phyloP scores from a whole-genome alignment of 805 yeast genomes.

The Hanseniaspora osmophila region DNA sequence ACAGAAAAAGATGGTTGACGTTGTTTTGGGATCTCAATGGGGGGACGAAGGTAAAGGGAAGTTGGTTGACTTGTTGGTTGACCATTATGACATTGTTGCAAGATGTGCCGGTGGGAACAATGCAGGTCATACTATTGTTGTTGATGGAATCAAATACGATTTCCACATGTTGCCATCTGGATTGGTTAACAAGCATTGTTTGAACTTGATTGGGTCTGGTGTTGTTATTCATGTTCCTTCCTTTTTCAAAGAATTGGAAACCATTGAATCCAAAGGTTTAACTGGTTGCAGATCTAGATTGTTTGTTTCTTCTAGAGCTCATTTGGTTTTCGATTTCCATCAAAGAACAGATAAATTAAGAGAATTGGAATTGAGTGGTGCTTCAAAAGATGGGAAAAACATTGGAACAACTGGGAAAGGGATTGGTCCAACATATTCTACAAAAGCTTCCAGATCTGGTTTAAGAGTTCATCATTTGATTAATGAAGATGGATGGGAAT shows the following conservation, averaged over 20 bases:
- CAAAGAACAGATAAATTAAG: slow-evolving; percentile 91
- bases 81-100: slow-evolving; percentile 90
- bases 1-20: slow-evolving; percentile 31
- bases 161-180: slow-evolving; percentile 99
- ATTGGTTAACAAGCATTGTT: slow-evolving; percentile 84
- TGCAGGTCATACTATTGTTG: slow-evolving; percentile 98
- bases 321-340: slow-evolving; percentile 93
- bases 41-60: slow-evolving; percentile 99
- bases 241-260: slow-evolving; percentile 72
- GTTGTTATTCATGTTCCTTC: slow-evolving; percentile 94
- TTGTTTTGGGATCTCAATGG: slow-evolving; percentile 97
- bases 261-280: slow-evolving; percentile 71
- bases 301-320: slow-evolving; percentile 86
- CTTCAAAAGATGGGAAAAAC: slow-evolving; percentile 46
- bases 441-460: slow-evolving; percentile 94
- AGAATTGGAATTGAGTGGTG: slow-evolving; percentile 68
- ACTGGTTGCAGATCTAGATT: slow-evolving; percentile 44
- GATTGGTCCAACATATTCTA: slow-evolving; percentile 95
- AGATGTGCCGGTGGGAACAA: slow-evolving; percentile 98
- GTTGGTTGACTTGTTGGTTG: slow-evolving; percentile 88
- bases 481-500: slow-evolving; percentile 82
- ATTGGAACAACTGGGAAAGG: slow-evolving; percentile 99
- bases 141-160: slow-evolving; percentile 74
- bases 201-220: slow-evolving; percentile 85
- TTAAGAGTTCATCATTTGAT: slow-evolving; percentile 92